These are phyloP conservation scores for Aschersonia sp. DNA, from an alignment of 2,329 filamentous ascomycete genomes.

Conservation along the genomic window DNA sequence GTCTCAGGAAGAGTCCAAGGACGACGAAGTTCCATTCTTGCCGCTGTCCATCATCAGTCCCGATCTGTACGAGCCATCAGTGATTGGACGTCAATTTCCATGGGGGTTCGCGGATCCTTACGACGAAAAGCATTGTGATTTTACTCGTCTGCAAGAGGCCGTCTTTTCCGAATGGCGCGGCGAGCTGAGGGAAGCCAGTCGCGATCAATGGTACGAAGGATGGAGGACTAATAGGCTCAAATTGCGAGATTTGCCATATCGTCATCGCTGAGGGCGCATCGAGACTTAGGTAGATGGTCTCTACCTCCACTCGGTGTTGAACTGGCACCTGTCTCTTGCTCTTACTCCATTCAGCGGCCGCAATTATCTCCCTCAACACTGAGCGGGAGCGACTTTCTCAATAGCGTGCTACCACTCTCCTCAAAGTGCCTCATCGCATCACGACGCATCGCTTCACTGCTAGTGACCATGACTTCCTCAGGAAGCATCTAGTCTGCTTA, in stretches of 20 bases:
- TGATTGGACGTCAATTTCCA: constrained; percentile 77
- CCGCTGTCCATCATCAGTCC: constrained; percentile 91
- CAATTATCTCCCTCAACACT: too few species aligned
- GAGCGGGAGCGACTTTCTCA: too few species aligned
- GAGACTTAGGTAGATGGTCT: background rate
- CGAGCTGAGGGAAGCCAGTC: constrained; percentile 79
- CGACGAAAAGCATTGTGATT: constrained; percentile 86
- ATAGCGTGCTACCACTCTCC: too few species aligned
- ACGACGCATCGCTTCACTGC: too few species aligned
- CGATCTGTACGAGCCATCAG: constrained; percentile 70
- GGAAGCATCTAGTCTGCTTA: too few species aligned
- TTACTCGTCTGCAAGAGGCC: constrained; percentile 74
- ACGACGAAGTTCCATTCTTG: constrained; percentile 52
- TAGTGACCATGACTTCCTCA: too few species aligned
- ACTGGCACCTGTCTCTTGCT: too few species aligned
- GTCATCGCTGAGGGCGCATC: constrained; percentile 13
- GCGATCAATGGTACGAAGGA: constrained; percentile 88
- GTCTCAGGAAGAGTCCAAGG: constrained; percentile 28
- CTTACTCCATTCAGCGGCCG: too few species aligned
- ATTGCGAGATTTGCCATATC: constrained; percentile 28
- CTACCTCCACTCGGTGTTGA: too few species aligned
- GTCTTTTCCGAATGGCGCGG: constrained; percentile 89
- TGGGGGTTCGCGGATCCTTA: constrained; percentile 97
- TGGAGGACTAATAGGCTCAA: constrained; percentile 70
- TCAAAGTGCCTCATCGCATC: too few species aligned